These are phyloP conservation scores for Marasmius tenuissimus DNA, from an alignment of 1,284 basidiomycete genomes.

Conservation along the genomic window DNA sequence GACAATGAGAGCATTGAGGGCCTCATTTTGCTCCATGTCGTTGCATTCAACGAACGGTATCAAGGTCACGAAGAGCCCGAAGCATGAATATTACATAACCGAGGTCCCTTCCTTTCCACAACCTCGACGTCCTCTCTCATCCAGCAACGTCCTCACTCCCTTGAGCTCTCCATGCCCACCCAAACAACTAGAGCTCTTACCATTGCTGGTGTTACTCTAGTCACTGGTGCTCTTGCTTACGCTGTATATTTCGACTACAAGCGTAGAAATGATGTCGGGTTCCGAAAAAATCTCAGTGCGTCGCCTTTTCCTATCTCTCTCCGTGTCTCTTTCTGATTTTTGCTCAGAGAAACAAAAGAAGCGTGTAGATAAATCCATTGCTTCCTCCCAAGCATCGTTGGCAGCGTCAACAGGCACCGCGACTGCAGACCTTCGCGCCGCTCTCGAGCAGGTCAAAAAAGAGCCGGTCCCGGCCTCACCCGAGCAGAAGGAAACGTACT, in stretches of 20 bases:
- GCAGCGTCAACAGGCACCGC: constrained; percentile 25
- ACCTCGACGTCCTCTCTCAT: constrained; percentile 20
- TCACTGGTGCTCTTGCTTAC: constrained; percentile 69
- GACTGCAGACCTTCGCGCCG: constrained; percentile 56
- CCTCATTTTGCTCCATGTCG: constrained; percentile 27
- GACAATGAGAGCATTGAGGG: constrained; percentile 27
- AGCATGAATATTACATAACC: constrained; percentile 15
- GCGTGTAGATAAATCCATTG: constrained; percentile 77
- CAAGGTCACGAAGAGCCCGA: constrained; percentile 17
- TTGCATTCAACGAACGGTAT: constrained; percentile 24
- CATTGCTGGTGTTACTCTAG: constrained; percentile 66
- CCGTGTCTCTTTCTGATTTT: constrained; percentile 1
- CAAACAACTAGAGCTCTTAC: constrained; percentile 49
- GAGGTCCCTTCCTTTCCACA: constrained; percentile 7
- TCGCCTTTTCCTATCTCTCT: constrained; percentile 21
- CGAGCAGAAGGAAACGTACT: constrained; percentile 84
- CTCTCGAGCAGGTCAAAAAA: constrained; percentile 59
- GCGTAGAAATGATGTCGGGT: constrained; percentile 83
- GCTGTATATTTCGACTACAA: constrained; percentile 95
- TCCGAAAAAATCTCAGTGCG: constrained; percentile 89
- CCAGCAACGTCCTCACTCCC: constrained; percentile 19
- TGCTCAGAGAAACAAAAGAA: constrained; percentile 81
- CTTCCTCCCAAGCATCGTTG: constrained; percentile 55
- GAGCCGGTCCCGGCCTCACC: constrained; percentile 69
- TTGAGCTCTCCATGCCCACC: constrained; percentile 36